Evolutionary conservation across 1,284 basidiomycete genomes (phyloP).

Genomic region (Marasmius tenuissimus): DNA sequence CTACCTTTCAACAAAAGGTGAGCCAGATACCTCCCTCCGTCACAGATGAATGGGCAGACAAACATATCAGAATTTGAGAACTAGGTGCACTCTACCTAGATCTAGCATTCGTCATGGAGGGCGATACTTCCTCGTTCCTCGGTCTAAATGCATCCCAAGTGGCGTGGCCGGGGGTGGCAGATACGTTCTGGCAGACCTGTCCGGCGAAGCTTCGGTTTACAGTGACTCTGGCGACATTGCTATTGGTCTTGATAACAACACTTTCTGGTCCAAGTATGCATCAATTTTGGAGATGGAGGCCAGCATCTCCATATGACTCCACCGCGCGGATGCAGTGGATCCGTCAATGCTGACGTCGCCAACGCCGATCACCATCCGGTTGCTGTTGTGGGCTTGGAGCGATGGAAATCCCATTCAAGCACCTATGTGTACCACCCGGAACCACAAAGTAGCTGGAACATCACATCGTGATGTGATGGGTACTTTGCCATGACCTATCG

Average conservation of each 20-base stretch:
- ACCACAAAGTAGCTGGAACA: too few species aligned
- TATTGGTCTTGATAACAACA: not conserved
- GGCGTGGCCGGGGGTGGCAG: too few species aligned
- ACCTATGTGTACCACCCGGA: not conserved
- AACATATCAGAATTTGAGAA: too few species aligned
- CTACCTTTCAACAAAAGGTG: too few species aligned
- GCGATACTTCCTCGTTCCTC: slow-evolving; percentile 5
- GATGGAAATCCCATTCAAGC: not conserved
- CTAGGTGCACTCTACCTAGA: too few species aligned
- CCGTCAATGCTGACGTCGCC: too few species aligned
- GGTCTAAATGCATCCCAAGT: not conserved
- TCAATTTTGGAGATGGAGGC: slow-evolving; percentile 10
- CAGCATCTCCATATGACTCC: slow-evolving; percentile 8
- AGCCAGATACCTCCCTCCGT: too few species aligned
- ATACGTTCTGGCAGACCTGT: not conserved
- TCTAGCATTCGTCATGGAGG: too few species aligned
- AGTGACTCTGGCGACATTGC: slow-evolving; percentile 2
- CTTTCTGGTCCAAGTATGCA: slow-evolving; percentile 2
- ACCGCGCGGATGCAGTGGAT: slow-evolving; percentile 9
- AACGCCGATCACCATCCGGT: too few species aligned
- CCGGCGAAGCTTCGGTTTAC: not conserved
- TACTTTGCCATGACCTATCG: too few species aligned
- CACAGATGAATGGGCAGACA: too few species aligned
- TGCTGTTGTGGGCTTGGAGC: not conserved
- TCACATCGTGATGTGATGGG: too few species aligned